These are phyloP conservation scores for Blastobotrys peoriensis DNA, from an alignment of 805 yeast species.

Conservation along the genomic window DNA sequence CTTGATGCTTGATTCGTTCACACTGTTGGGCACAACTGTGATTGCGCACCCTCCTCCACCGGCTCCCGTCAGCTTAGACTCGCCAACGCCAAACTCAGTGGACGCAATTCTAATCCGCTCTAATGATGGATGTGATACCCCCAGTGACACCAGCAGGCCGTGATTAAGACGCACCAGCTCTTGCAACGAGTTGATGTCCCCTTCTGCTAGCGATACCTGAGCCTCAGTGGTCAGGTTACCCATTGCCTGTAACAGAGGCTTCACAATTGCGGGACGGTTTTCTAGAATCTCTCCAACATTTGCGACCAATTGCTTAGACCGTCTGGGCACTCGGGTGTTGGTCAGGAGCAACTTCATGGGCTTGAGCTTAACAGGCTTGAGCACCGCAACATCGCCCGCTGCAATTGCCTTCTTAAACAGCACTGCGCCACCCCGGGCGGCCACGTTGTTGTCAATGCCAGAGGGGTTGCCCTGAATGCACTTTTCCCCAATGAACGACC, in stretches of 20 bases:
- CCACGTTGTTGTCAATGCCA: conserved; percentile 95
- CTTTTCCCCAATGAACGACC: conserved; percentile 92
- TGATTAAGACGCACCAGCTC: conserved; percentile 77
- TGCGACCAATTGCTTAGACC: conserved; percentile 78
- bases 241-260: conserved; percentile 67
- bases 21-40: conserved; percentile 55
- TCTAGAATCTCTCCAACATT: conserved; percentile 55
- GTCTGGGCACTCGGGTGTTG: conserved; percentile 80
- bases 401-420: conserved; percentile 56
- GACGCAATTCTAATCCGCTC: conserved; percentile 67
- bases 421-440: conserved; percentile 94
- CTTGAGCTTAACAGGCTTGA: conserved; percentile 44
- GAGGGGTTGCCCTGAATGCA: conserved; percentile 96
- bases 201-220: conserved; percentile 46
- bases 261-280: conserved; percentile 49
- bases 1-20: conserved; percentile 25
- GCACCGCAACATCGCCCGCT: background rate
- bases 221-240: conserved; percentile 70
- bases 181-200: conserved; percentile 33
- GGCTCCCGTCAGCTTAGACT: conserved; percentile 94
- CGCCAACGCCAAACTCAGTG: conserved; percentile 62
- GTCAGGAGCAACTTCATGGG: conserved; percentile 70
- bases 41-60: conserved; percentile 99
- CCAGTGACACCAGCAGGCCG: conserved; percentile 75
- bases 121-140: conserved; percentile 89